phyloP scores from a whole-genome alignment of 495 filamentous ascomycete species.

The Aspergillus bertholletiae region DNA sequence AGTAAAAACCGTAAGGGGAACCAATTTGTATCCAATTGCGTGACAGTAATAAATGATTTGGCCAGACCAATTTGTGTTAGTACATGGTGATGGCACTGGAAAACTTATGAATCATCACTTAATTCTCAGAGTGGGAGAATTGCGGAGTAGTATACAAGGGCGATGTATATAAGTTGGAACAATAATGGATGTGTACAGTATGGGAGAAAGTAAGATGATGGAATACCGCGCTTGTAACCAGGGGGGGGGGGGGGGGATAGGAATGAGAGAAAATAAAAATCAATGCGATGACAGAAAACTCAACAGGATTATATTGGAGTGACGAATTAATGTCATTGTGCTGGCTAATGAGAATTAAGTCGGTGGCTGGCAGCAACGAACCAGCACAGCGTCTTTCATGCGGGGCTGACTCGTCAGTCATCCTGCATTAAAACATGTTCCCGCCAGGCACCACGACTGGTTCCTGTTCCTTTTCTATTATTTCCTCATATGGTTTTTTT shows the following conservation, averaged over 20 bases:
- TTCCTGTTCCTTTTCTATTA: slow-evolving; percentile 2
- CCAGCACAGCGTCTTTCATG: slow-evolving; percentile 6
- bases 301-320: slow-evolving; percentile 9
- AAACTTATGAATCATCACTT: not conserved
- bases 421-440: not conserved
- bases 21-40: not conserved
- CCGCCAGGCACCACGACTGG: slow-evolving; percentile 11
- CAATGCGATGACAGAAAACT: slow-evolving; percentile 7
- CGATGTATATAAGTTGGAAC: not conserved
- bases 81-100: not conserved
- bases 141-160: not conserved
- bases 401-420: slow-evolving; percentile 1
- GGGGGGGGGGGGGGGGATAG: not conserved
- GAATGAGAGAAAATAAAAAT: slow-evolving; percentile 6
- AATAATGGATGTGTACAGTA: not conserved
- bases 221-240: not conserved
- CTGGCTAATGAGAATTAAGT: slow-evolving; percentile 9
- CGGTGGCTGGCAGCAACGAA: slow-evolving; percentile 20
- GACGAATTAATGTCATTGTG: slow-evolving; percentile 5
- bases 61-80: not conserved
- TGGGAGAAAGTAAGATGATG: not conserved
- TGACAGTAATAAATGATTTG: not conserved
- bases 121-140: not conserved
- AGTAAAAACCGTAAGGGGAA: not conserved
- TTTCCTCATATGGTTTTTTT: too few relatives aligned